phyloP scores from a whole-genome alignment of 345 rosid species.

The Ceriops zippeliana region DNA sequence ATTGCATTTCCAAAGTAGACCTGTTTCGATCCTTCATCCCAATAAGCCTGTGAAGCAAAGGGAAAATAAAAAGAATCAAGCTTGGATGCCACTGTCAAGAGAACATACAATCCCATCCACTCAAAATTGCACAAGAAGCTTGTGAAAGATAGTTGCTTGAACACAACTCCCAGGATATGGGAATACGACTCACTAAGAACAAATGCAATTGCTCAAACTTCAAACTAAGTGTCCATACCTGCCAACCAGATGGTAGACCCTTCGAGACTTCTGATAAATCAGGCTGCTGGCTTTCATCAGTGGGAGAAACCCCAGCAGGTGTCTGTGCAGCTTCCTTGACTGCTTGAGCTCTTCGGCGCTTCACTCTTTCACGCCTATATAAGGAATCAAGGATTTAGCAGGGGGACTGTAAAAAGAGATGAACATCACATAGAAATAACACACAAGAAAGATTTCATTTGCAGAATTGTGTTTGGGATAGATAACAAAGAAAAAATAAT shows the following conservation, averaged over 20 bases:
- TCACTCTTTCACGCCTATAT: constrained; percentile 87
- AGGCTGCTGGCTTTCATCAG: constrained; percentile 39
- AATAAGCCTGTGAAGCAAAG: constrained; percentile 38
- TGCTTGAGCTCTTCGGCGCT: constrained; percentile 62
- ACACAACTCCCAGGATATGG: no score
- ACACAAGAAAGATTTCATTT: neutral
- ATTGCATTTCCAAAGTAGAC: constrained; percentile 55
- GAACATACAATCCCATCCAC: no score
- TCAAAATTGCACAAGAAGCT: no score
- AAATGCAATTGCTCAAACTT: no score
- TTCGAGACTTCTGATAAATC: constrained; percentile 50
- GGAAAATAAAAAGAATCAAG: neutral
- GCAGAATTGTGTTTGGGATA: no score
- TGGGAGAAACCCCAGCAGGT: constrained; percentile 23
- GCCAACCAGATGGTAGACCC: constrained; percentile 81
- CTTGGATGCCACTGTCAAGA: neutral
- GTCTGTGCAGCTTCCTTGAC: constrained; percentile 41
- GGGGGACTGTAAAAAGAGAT: neutral
- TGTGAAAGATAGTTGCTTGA: no score
- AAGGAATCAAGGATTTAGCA: neutral
- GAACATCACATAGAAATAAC: neutral
- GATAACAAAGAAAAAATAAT: neutral
- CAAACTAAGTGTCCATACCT: constrained; percentile 32
- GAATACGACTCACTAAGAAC: no score
- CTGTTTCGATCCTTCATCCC: constrained; percentile 57